These are phyloP conservation scores for Fusarium nisikadoi DNA, from an alignment of 2,329 filamentous ascomycete species.

Conservation along the genomic window DNA sequence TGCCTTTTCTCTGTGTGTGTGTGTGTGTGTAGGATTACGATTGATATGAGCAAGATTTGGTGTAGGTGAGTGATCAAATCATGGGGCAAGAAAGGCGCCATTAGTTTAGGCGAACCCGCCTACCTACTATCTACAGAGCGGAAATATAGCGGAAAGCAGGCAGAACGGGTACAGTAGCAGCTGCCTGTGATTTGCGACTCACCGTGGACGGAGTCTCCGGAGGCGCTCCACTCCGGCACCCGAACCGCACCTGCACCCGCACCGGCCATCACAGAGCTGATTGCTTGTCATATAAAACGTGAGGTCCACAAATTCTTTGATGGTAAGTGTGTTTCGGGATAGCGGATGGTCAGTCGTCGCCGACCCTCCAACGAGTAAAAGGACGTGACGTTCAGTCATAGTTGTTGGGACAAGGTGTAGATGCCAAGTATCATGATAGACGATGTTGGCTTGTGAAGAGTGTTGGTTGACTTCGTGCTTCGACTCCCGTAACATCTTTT, in stretches of 20 bases:
- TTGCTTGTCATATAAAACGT: no score
- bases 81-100: conserved; percentile 19
- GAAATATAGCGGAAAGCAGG: conserved; percentile 9
- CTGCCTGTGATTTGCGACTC: not conserved
- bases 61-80: conserved; percentile 15
- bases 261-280: conserved; percentile 5
- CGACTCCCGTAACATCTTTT: no score
- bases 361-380: no score
- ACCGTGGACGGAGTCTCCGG: conserved; percentile 15
- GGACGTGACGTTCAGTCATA: no score
- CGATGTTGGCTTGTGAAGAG: no score
- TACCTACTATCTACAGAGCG: not conserved
- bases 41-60: conserved; percentile 24
- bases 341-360: no score
- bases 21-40: conserved; percentile 2
- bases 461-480: no score
- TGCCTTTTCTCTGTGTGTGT: conserved; percentile 9
- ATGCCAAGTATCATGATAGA: no score
- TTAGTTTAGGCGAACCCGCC: conserved; percentile 25
- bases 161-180: conserved; percentile 5
- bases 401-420: no score
- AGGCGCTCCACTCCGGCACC: conserved; percentile 16
- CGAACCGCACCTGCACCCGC: not conserved
- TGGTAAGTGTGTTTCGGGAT: no score
- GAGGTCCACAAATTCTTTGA: no score